These are phyloP conservation scores for Eucalyptus marginata DNA, from an alignment of 345 rosid genomes.

Conservation along the genomic window DNA sequence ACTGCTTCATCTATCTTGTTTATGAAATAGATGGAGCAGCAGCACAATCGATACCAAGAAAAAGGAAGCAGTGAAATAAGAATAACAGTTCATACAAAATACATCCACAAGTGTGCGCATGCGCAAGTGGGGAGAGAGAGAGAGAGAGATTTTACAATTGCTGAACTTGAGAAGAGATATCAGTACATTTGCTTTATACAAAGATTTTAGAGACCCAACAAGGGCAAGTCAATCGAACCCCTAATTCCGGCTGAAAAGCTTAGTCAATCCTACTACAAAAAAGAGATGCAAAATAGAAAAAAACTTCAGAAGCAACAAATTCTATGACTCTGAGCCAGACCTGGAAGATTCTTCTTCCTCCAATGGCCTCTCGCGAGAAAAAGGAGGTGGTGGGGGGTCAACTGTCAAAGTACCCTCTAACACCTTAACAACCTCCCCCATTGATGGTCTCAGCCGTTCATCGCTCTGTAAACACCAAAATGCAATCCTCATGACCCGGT, in stretches of 20 bases:
- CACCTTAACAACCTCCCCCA: constrained; percentile 76
- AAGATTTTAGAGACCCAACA: not conserved
- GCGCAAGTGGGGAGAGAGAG: not conserved
- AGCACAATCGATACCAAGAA: not conserved
- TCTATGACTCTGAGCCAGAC: constrained; percentile 13
- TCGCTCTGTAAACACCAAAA: constrained; percentile 78
- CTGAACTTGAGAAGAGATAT: not conserved
- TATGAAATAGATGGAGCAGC: not conserved
- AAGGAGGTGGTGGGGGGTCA: constrained; percentile 69
- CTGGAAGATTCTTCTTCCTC: constrained; percentile 20
- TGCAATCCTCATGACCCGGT: constrained; percentile 47
- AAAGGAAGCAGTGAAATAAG: not conserved
- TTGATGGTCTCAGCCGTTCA: constrained; percentile 59
- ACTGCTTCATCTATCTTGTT: not conserved
- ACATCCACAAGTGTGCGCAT: not conserved
- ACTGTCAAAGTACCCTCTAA: constrained; percentile 64
- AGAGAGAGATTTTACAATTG: not conserved
- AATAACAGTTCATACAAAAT: not conserved
- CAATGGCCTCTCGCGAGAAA: constrained; percentile 6
- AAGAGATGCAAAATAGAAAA: not conserved
- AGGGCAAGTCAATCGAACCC: not conserved
- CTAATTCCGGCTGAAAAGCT: not conserved
- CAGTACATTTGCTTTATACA: not conserved
- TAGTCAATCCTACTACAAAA: not conserved
- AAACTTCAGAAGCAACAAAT: not conserved